Percentiles rank a stretch among this genome's conserved stretches.
These are phyloP conservation scores for Lentinula boryana DNA, from an alignment of 768 basidiomycete species.

Conservation along the genomic window DNA sequence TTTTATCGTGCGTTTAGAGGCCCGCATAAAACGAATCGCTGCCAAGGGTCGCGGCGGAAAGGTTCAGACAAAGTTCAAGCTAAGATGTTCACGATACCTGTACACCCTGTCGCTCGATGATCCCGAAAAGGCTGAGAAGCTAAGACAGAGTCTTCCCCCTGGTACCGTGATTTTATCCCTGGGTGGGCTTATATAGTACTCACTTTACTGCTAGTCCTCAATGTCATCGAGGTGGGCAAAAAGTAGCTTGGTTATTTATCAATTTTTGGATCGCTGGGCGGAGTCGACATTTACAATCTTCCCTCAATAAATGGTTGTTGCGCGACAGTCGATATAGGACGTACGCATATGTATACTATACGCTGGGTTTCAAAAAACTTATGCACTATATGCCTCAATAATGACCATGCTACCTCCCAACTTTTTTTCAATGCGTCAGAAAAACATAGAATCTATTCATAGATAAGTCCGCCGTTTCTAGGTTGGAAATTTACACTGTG, in stretches of 20 bases:
- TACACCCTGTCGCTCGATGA: constrained; percentile 98
- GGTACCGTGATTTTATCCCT: constrained; percentile 37
- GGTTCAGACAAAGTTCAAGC: constrained; percentile 94
- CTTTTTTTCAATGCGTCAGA: background rate
- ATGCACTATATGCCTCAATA: background rate
- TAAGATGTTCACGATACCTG: constrained; percentile 92
- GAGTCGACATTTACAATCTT: background rate
- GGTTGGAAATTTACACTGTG: too few species aligned
- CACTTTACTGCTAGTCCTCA: constrained; percentile 45
- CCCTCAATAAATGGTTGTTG: background rate
- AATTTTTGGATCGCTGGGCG: background rate
- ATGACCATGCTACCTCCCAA: background rate
- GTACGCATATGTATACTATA: constrained; percentile 6
- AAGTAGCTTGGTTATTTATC: constrained; percentile 40
- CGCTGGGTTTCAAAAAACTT: background rate
- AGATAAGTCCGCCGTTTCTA: background rate
- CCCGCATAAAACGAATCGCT: constrained; percentile 94
- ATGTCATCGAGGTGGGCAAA: constrained; percentile 69
- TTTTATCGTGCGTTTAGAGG: constrained; percentile 48
- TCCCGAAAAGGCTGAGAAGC: constrained; percentile 97
- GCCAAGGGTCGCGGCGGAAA: constrained; percentile 64
- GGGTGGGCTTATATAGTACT: background rate
- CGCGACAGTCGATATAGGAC: background rate
- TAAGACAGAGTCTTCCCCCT: constrained; percentile 91
- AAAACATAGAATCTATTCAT: background rate